Base-by-base conservation (phyloP, 1,284 basidiomycete genomes). In the Golubevia sp. region DNA sequence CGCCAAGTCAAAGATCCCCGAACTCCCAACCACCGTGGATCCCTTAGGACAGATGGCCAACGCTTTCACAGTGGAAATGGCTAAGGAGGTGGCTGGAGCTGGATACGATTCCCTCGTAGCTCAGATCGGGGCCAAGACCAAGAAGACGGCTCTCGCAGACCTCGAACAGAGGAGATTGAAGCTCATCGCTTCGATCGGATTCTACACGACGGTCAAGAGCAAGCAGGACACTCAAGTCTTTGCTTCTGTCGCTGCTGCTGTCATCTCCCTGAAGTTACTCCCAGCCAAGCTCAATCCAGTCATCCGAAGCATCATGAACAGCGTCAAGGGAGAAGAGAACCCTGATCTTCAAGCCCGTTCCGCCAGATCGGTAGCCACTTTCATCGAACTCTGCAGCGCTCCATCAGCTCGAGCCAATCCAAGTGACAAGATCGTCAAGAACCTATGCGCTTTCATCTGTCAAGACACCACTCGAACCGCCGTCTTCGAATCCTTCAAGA, bases 291-390 rank as follows among this genome's bases (percentile, higher is more conserved):
- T 99, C 67, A 97, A 94, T 71, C 96, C 92, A 0, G 90, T 99
- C 53, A 94, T 99, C 59, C 94, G 97, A 84, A 94, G 93, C 48
- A 90, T 99, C 70, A 99, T 98, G 92, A 97, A 96, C 71, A 93
- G 94, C 44, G 91, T 99, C 86, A 99, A 98, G 88, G 93, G 90
- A 81, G 93, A 98, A 80, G 92, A 93, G 73, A 97, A 96, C 69
- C 65, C 89, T 30, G 91, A 97, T 72, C 87, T 99, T 8, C 97
- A 99, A 84, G 88, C 86, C n/a, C 91, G 95, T 26, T 94, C 94
- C 0, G 95, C 97, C 0, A 87, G 87, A 0, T 90, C 94, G 0
- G 91, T 99, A 5, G 92, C 94, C 11, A 88, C 90, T 2, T 93
- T 99, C 84, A 89, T 99, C 65, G 89, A 91, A 55, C 92, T 93